Conservation (phyloP, 116 monocot genomes). For the Papilionanthe hybrid region DNA sequence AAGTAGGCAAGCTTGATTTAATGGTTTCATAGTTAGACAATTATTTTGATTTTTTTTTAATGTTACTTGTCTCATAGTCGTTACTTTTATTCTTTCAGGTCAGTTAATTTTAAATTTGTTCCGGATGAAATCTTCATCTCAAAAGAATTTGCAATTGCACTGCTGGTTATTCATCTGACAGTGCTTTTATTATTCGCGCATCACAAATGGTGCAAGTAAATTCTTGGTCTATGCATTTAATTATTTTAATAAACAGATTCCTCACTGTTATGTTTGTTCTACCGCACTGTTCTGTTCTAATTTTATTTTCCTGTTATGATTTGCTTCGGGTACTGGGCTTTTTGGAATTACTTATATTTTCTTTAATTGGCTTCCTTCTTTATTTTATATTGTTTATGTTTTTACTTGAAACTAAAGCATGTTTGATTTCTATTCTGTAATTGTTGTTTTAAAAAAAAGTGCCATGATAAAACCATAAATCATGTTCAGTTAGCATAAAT, state of each 20-base stretch:
- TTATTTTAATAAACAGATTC: slow-evolving; percentile 1
- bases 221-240: slow-evolving; percentile 5
- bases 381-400: not conserved
- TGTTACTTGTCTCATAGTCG: not conserved
- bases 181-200: slow-evolving; percentile 72
- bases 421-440: not conserved
- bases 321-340: not conserved
- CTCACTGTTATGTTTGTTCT: not conserved
- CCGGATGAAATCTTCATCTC: slow-evolving; percentile 81
- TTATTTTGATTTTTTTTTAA: not conserved
- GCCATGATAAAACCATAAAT: not conserved
- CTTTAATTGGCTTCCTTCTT: not conserved
- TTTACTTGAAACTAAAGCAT: not conserved
- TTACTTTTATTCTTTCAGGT: slow-evolving; percentile 51
- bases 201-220: slow-evolving; percentile 88
- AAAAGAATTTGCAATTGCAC: slow-evolving; percentile 63
- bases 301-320: not conserved
- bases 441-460: not conserved
- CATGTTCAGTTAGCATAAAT: not conserved
- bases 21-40: not conserved
- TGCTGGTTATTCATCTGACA: slow-evolving; percentile 72
- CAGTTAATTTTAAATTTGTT: slow-evolving; percentile 97
- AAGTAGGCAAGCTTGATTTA: too few species aligned
- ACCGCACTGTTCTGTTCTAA: not conserved
- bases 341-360: too few species aligned